These are phyloP conservation scores for Nannizzia gypsea DNA, from an alignment of 2,329 filamentous ascomycete species.

Conservation along the genomic window DNA sequence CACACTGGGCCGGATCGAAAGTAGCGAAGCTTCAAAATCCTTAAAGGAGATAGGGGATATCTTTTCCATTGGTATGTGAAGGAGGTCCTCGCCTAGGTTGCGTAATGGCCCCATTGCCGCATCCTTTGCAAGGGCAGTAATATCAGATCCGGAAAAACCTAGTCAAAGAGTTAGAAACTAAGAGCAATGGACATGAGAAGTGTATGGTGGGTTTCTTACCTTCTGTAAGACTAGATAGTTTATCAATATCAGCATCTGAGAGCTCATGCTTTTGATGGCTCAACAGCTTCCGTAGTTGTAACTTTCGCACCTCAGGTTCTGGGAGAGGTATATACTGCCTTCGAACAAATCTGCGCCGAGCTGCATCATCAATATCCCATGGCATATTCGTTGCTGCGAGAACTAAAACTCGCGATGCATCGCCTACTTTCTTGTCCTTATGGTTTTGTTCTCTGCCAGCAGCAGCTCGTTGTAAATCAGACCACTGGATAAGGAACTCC, in stretches of 20 bases:
- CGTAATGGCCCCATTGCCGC: constrained; percentile 93
- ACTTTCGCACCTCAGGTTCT: constrained; percentile 66
- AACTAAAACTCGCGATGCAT: constrained; percentile 80
- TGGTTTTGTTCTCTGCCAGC: constrained; percentile 60
- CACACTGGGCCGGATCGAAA: constrained; percentile 80
- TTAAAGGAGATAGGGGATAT: constrained; percentile 72
- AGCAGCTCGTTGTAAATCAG: constrained; percentile 79
- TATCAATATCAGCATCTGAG: constrained; percentile 56
- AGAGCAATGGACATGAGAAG: background rate
- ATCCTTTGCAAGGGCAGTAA: constrained; percentile 92
- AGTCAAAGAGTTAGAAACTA: background rate
- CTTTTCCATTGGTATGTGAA: constrained; percentile 87
- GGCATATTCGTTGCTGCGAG: constrained; percentile 91
- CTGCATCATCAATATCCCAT: constrained; percentile 96
- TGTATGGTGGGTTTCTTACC: constrained; percentile 42
- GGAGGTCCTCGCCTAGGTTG: constrained; percentile 74
- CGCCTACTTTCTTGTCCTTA: constrained; percentile 59
- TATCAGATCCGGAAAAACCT: constrained; percentile 98
- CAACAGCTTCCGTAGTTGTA: constrained; percentile 67
- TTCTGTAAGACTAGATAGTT: constrained; percentile 68
- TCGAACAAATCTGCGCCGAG: constrained; percentile 76
- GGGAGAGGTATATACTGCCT: constrained; percentile 93
- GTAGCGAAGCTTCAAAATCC: constrained; percentile 76
- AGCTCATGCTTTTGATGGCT: constrained; percentile 80
- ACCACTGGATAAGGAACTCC: constrained; percentile 96